Conservation (phyloP, 306 rosid species). For the Trifolium pratense region DNA sequence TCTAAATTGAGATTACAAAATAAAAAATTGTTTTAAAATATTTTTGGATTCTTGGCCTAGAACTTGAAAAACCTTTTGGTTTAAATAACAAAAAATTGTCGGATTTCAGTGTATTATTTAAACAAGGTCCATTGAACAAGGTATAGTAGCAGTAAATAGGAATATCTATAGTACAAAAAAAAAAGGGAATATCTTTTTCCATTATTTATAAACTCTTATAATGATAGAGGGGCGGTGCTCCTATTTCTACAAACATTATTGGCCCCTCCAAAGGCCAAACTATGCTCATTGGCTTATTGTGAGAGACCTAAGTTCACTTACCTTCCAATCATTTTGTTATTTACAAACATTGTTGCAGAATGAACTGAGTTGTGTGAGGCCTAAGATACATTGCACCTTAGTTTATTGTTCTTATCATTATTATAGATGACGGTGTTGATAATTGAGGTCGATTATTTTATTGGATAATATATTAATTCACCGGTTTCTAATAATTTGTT, state of each 20-base stretch:
- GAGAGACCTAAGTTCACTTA: no score
- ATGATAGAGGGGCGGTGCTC: no score
- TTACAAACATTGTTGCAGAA: neutral
- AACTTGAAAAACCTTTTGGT: neutral
- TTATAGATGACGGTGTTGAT: slow-evolving; percentile 8
- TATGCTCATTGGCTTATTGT: neutral
- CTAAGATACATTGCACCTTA: slow-evolving; percentile 9
- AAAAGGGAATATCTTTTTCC: no score
- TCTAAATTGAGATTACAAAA: no score
- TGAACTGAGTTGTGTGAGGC: neutral
- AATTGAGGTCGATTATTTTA: slow-evolving; percentile 9
- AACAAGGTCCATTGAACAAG: neutral
- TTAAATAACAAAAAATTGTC: neutral
- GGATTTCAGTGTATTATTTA: neutral
- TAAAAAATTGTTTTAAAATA: no score
- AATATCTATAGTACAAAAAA: no score
- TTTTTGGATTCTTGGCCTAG: neutral
- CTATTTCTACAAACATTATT: neutral
- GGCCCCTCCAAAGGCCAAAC: neutral
- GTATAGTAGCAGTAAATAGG: neutral
- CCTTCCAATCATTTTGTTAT: neutral
- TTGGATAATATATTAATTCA: neutral
- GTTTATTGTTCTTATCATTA: slow-evolving; percentile 16
- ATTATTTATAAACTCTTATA: no score
- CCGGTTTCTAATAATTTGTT: no score